Conservation (phyloP, 257 asterid species). For the Scutellaria minor region DNA sequence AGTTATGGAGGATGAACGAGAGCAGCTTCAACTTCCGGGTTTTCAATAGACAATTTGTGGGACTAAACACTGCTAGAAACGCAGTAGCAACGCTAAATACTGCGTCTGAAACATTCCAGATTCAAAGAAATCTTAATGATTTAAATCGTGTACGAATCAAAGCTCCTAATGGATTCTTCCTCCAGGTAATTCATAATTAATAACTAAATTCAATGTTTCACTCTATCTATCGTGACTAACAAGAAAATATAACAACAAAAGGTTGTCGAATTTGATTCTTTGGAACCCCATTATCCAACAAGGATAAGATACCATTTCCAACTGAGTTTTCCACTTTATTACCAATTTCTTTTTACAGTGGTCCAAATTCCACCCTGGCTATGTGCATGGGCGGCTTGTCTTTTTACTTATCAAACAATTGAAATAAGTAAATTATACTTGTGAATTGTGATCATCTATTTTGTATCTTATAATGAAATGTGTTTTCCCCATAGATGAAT, state of each 20-base stretch:
- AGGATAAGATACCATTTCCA: slow-evolving; percentile 30
- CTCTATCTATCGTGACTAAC: too few relatives aligned
- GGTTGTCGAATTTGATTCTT: slow-evolving; percentile 18
- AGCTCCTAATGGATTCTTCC: slow-evolving; percentile 63
- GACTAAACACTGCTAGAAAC: slow-evolving; percentile 44
- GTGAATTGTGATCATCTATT: too few relatives aligned
- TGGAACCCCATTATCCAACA: slow-evolving; percentile 19
- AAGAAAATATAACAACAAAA: too few relatives aligned
- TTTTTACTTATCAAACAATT: neutral
- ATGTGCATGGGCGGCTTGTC: slow-evolving; percentile 29
- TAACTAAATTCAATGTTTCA: neutral
- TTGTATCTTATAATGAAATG: too few relatives aligned
- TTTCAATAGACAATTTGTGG: slow-evolving; percentile 64
- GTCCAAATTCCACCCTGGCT: neutral
- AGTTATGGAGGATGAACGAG: slow-evolving; percentile 82
- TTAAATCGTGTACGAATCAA: slow-evolving; percentile 54
- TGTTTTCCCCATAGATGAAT: too few relatives aligned
- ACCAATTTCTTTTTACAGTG: slow-evolving; percentile 26
- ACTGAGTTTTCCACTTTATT: slow-evolving; percentile 26
- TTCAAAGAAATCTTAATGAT: slow-evolving; percentile 52
- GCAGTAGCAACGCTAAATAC: slow-evolving; percentile 43
- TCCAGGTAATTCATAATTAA: slow-evolving; percentile 52
- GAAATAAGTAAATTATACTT: too few relatives aligned
- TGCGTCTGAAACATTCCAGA: slow-evolving; percentile 47
- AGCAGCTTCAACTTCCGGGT: slow-evolving; percentile 64